Evolutionary conservation across 805 yeast genomes (phyloP).

Genomic region (Candida pseudofarinosa): DNA sequence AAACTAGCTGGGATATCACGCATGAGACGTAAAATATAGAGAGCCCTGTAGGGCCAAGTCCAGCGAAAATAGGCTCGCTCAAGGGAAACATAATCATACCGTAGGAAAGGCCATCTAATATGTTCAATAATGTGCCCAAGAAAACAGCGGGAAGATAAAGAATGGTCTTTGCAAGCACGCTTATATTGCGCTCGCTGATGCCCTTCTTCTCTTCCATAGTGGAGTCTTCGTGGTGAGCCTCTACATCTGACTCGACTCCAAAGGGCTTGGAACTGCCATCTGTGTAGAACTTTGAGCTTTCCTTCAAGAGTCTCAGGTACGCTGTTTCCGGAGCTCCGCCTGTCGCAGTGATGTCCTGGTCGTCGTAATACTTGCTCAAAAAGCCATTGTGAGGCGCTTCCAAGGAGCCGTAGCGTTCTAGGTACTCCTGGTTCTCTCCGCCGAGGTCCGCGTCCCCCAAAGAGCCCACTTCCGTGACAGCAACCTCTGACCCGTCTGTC

Average conservation of each 20-base stretch:
- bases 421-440: slow-evolving; percentile 1
- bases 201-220: slow-evolving; percentile 1
- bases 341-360: not conserved
- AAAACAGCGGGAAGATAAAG: slow-evolving; percentile 73
- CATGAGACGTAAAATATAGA: slow-evolving; percentile 94
- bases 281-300: not conserved
- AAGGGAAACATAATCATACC: slow-evolving; percentile 98
- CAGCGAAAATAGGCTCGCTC: slow-evolving; percentile 70
- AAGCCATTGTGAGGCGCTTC: slow-evolving; percentile 14
- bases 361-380: slow-evolving; percentile 2
- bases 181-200: slow-evolving; percentile 8
- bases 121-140: slow-evolving; percentile 78
- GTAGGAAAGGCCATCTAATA: slow-evolving; percentile 89
- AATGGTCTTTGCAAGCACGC: slow-evolving; percentile 32
- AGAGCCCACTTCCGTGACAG: slow-evolving; percentile 5
- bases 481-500: slow-evolving; percentile 24
- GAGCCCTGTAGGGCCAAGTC: slow-evolving; percentile 82
- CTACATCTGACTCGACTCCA: not conserved
- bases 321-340: not conserved
- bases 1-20: slow-evolving; percentile 82
- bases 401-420: slow-evolving; percentile 9
- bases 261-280: not conserved
- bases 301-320: not conserved
- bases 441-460: slow-evolving; percentile 13
- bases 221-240: not conserved